Base-by-base conservation (phyloP, 108 stramenopile genomes). In the Pseudonitzschia multiseries region DNA sequence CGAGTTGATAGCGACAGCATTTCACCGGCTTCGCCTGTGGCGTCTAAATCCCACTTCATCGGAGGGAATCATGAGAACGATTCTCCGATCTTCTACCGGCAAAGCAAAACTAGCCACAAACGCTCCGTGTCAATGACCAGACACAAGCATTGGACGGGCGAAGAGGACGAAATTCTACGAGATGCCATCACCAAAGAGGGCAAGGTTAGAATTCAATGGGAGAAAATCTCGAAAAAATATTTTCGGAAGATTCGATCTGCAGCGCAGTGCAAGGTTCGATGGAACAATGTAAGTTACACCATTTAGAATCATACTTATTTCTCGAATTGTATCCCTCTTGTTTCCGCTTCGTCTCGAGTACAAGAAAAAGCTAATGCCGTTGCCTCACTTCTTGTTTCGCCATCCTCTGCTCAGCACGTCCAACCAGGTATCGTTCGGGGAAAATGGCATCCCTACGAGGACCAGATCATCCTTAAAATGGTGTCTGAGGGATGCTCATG, bases 191-290 rank as follows among this genome's bases (percentile, higher is more conserved):
- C 52, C 4, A 13, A 21, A n/a, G 57, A 77, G 40, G 65, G 61
- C 26, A 68, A 59, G 21, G 0, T 53, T 2, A 61, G 27, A 27
- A 22, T 26, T 53, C 61, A 62, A 28, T 83, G 82, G 78, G 61
- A 29, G 18, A 50, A 60, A 22, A 83, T 83, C 51, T 66, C 82
- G 12, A 13, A 29, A 26, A 57, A 60, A 20, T 71, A 73, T 52
- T 86, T 92, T 71, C 64, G 73, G 51, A 56, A 73, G 63, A 43
- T 75, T 22, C 75, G 96, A 27, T 70, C 83, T 18, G 92, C 81
- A 24, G 79, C 87, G 43, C 97, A 97, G 83, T 96, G 95, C 86
- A 88, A 91, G 68, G 85, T 90, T 67, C 89, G 97, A 31, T 98
- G 95, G 95, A 95, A 92, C 54, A 98, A 87, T 72, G 93, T 93